phyloP scores from a whole-genome alignment of 768 basidiomycete genomes.

The Leccinum olivaceopallidum region DNA sequence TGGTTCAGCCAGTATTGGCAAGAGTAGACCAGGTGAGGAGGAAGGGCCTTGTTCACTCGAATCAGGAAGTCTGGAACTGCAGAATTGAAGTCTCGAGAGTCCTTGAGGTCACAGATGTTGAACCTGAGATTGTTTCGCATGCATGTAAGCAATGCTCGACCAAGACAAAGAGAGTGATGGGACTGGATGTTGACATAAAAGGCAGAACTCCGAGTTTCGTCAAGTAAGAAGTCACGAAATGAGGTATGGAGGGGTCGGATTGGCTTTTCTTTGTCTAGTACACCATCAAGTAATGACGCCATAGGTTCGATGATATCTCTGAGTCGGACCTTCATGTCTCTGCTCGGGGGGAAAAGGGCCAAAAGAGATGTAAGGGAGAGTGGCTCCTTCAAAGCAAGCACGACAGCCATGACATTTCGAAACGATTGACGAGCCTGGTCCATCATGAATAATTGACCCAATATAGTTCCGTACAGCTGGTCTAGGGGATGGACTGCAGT shows the following conservation, averaged over 20 bases:
- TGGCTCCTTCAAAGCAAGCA: background rate
- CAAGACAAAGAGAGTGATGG: background rate
- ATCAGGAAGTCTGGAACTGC: too few species aligned
- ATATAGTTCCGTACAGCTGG: background rate
- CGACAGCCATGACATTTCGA: background rate
- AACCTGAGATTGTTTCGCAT: background rate
- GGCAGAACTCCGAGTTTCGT: background rate
- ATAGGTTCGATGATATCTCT: too few species aligned
- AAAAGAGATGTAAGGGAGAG: background rate
- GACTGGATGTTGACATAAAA: background rate
- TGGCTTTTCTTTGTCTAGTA: too few species aligned
- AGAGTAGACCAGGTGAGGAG: background rate
- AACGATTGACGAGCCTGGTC: background rate
- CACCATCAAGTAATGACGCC: too few species aligned
- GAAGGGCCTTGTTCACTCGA: background rate
- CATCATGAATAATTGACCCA: background rate
- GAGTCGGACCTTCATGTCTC: too few species aligned
- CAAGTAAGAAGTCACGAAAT: background rate
- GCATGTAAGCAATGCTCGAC: background rate
- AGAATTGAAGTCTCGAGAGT: background rate
- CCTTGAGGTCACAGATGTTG: background rate
- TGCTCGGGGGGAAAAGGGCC: background rate
- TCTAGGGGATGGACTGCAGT: background rate
- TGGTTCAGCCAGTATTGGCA: background rate
- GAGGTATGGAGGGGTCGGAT: background rate